Conservation (phyloP, 371 early-diverging fungal genomes). For the Circinella minor region DNA sequence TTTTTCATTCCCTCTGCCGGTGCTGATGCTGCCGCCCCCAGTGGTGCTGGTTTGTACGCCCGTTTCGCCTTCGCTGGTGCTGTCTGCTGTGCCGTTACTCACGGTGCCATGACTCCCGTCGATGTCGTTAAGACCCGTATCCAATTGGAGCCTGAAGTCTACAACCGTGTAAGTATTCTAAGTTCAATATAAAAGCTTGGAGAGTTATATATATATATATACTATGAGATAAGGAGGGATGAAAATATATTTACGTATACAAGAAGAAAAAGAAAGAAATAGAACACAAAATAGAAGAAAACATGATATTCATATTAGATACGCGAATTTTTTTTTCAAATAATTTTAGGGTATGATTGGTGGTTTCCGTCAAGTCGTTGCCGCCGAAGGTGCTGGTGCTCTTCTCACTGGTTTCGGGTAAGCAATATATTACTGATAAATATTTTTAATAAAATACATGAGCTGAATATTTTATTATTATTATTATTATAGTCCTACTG, state of each 20-base stretch:
- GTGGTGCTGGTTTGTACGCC: slow-evolving; percentile 69
- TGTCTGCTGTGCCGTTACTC: slow-evolving; percentile 75
- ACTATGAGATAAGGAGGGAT: too few species aligned
- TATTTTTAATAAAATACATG: too few species aligned
- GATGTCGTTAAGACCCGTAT: slow-evolving; percentile 75
- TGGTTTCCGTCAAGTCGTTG: slow-evolving; percentile 74
- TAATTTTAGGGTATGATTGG: slow-evolving; percentile 50
- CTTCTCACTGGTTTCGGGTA: slow-evolving; percentile 78
- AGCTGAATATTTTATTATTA: too few species aligned
- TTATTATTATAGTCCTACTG: slow-evolving; percentile 61
- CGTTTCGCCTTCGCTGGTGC: slow-evolving; percentile 81
- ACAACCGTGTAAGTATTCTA: slow-evolving; percentile 58
- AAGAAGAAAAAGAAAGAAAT: not conserved
- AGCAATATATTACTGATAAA: too few species aligned
- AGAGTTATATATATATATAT: too few species aligned
- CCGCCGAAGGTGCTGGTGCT: slow-evolving; percentile 85
- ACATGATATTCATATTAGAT: not conserved
- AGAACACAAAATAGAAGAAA: not conserved
- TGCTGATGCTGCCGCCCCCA: slow-evolving; percentile 57
- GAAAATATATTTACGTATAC: too few species aligned
- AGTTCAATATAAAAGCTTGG: too few species aligned
- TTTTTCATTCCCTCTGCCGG: slow-evolving; percentile 51
- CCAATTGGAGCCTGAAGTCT: slow-evolving; percentile 67
- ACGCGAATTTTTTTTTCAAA: not conserved
- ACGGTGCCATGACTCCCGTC: slow-evolving; percentile 71